Evolutionary conservation across 2,329 filamentous ascomycete species (phyloP), one percentile per base, ranked within the genome.

Genomic region (Blastomyces parvus): DNA sequence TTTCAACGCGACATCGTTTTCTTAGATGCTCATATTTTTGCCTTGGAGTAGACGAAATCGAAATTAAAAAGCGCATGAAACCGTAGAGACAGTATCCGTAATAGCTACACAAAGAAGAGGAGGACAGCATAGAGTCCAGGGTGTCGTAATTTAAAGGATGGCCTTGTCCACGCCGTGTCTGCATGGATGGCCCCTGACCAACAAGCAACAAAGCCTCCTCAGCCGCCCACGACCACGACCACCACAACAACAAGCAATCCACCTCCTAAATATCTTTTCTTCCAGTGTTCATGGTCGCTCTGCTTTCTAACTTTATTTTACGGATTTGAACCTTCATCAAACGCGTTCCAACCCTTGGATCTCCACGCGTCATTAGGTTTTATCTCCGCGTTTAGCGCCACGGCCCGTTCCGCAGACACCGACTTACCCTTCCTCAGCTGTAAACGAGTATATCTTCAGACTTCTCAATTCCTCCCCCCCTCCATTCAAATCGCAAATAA

Each of bases 11-110:
- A 33, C 66, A 27, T 27, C 25, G 60, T 70, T 64, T 66, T 67
- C 66, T 66, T 63, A 67, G 69, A 59, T 65, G 64, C 50, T 59
- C 59, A 25, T 67, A 59, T 66, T 64, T 48, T 60, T 65, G 64
- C 62, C 64, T 52, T 40, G 52, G 50, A 61, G 59, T 59, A 38
- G n/a, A 56, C 5, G 30, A 14, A 55, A 38, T 9, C 27, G 52
- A 11, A 22, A 6, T 6, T 6, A n/a, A 6, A 36, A 22, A 56
- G 36, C 11, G n/a, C 53, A 38, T 17, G n/a, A 30, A 19, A 56
- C 7, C 30, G 53, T 56, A 56, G 3, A 56, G 33, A 59, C 17
- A 27, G n/a, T n/a, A n/a, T n/a, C n/a, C n/a, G n/a, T 56, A 33
- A n/a, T 56, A 56, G 53, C 33, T 38, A 58, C 36, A 58, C 33